Percentiles rank a stretch among this genome's conserved stretches.
These are phyloP conservation scores for Xylaria digitata DNA, from an alignment of 2,329 filamentous ascomycete species.

Conservation along the genomic window DNA sequence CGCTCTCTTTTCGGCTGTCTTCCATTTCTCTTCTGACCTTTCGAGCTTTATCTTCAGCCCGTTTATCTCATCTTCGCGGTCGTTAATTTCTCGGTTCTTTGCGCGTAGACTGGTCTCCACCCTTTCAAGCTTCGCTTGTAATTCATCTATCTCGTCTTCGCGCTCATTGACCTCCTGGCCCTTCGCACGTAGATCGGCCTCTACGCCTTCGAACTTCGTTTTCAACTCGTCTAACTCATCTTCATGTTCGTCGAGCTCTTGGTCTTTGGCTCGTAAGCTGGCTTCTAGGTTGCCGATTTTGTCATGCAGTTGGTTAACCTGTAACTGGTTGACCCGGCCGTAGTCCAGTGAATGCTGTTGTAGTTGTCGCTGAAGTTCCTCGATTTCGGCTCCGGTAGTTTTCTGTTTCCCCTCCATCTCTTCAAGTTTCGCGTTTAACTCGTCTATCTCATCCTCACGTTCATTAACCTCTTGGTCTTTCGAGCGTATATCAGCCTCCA, in stretches of 20 bases:
- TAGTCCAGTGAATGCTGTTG: conserved; percentile 66
- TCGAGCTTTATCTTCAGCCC: conserved; percentile 57
- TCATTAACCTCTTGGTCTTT: conserved; percentile 73
- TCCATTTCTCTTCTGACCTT: too few relatives aligned
- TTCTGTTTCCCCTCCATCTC: conserved; percentile 59
- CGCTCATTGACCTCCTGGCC: conserved; percentile 67
- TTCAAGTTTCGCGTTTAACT: conserved; percentile 66
- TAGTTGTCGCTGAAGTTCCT: conserved; percentile 70
- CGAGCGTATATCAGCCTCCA: conserved; percentile 79
- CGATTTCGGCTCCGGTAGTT: conserved; percentile 64
- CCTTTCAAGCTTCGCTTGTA: conserved; percentile 59
- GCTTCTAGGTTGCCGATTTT: conserved; percentile 73
- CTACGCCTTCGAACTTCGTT: conserved; percentile 60
- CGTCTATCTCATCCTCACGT: conserved; percentile 79
- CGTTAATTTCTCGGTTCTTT: conserved; percentile 49
- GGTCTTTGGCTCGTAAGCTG: conserved; percentile 52
- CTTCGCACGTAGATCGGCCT: conserved; percentile 66
- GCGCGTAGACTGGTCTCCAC: background rate
- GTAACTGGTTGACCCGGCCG: conserved; percentile 63
- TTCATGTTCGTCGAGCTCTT: conserved; percentile 69
- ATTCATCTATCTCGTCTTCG: conserved; percentile 62
- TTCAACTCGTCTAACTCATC: conserved; percentile 77
- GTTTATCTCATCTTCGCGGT: conserved; percentile 63
- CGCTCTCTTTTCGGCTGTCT: too few relatives aligned
- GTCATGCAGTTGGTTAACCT: conserved; percentile 68